Percentiles rank a stretch among this genome's conserved stretches.
phyloP scores from a whole-genome alignment of 23 red algal species.

The Gracilaria caudata region DNA sequence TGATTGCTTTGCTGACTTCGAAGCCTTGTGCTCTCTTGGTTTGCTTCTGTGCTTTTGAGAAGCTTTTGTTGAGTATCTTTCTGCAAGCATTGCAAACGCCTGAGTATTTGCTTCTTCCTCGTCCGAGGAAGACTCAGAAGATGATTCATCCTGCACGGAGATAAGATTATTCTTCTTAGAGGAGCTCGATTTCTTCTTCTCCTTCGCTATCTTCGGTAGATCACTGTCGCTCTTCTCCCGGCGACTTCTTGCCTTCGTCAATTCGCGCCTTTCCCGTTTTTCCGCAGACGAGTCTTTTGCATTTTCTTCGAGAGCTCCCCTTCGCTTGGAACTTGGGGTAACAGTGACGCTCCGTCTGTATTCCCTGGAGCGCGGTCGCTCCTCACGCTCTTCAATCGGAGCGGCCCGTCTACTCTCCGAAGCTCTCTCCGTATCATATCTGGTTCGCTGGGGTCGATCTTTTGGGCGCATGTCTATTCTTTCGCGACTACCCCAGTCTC shows the following conservation, averaged over 20 bases:
- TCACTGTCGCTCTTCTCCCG: slow-evolving; percentile 59
- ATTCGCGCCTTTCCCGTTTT: slow-evolving; percentile 13
- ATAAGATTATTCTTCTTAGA: slow-evolving; percentile 41
- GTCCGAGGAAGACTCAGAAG: not conserved
- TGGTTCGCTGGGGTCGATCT: not conserved
- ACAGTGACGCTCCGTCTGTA: slow-evolving; percentile 3
- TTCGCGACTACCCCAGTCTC: slow-evolving; percentile 9
- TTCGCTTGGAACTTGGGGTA: slow-evolving; percentile 1
- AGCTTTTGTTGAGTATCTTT: slow-evolving; percentile 38
- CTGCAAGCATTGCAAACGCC: slow-evolving; percentile 58
- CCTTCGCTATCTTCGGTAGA: slow-evolving; percentile 12
- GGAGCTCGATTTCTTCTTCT: slow-evolving; percentile 24
- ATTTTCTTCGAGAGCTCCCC: not conserved
- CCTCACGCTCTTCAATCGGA: slow-evolving; percentile 10
- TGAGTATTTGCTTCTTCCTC: slow-evolving; percentile 25
- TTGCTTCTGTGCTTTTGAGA: slow-evolving; percentile 9
- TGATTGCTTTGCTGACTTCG: slow-evolving; percentile 16
- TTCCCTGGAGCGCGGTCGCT: not conserved
- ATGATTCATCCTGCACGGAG: not conserved
- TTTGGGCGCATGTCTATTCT: not conserved
- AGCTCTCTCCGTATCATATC: slow-evolving; percentile 17
- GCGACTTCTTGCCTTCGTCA: slow-evolving; percentile 22
- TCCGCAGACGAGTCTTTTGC: not conserved
- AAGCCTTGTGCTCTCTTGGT: not conserved
- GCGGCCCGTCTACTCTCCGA: not conserved